Conservation (phyloP, 768 basidiomycete genomes). For the Mycena belliarum region DNA sequence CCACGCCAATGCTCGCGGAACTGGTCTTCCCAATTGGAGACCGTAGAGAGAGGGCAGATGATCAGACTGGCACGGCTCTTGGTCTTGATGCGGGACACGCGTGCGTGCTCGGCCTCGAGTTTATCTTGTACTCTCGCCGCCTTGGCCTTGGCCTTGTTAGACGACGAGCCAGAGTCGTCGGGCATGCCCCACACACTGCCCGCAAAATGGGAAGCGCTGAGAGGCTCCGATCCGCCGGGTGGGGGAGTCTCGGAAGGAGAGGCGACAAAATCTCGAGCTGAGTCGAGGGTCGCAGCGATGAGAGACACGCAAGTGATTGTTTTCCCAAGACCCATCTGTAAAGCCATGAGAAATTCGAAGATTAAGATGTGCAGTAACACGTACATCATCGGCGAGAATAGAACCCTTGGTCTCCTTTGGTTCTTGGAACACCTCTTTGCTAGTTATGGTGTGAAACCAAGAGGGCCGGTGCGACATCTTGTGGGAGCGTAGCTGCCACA, state of each 20-base stretch:
- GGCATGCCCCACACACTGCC: conserved; percentile 90
- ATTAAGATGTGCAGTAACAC: conserved; percentile 30
- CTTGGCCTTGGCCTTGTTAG: conserved; percentile 65
- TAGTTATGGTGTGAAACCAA: conserved; percentile 87
- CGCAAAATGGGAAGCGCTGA: conserved; percentile 62
- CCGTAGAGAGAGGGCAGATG: conserved; percentile 93
- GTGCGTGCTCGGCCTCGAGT: conserved; percentile 65
- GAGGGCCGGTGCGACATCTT: conserved; percentile 42
- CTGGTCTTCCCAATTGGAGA: conserved; percentile 99
- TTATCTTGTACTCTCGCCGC: conserved; percentile 68
- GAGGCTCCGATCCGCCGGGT: conserved; percentile 27
- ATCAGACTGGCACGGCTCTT: conserved; percentile 93
- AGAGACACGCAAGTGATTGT: conserved; percentile 95
- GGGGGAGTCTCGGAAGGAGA: conserved; percentile 52
- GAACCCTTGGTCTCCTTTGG: conserved; percentile 82
- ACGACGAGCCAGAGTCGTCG: conserved; percentile 33
- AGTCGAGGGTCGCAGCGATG: conserved; percentile 79
- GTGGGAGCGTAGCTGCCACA: conserved; percentile 66
- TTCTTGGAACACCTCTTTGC: conserved; percentile 66
- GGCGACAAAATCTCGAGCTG: conserved; percentile 67
- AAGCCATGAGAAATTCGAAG: conserved; percentile 9
- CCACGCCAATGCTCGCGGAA: conserved; percentile 97
- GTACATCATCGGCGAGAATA: conserved; percentile 95
- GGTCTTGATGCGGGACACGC: conserved; percentile 76
- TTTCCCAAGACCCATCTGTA: conserved; percentile 96